Conservation (phyloP, 176 grass and related monocot species). For the Oryza nivara region DNA sequence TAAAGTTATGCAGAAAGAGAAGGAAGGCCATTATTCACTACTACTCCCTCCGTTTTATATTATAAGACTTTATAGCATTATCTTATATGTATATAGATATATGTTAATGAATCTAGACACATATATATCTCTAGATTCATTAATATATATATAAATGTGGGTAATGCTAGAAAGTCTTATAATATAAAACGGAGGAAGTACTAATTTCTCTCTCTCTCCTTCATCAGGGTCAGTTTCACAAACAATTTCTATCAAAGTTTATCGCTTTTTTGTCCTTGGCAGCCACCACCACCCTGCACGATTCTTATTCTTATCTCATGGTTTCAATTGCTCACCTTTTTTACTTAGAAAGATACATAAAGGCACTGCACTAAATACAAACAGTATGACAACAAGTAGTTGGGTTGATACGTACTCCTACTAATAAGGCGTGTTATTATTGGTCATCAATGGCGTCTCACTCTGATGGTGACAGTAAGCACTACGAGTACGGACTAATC, state of each 20-base stretch:
- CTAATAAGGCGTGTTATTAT: no score
- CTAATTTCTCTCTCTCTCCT: background rate
- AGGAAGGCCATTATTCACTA: no score
- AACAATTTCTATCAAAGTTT: background rate
- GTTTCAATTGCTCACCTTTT: background rate
- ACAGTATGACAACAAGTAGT: background rate
- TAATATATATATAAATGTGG: no score
- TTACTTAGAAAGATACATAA: background rate
- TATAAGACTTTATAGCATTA: no score
- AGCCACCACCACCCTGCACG: background rate
- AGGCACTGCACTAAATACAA: background rate
- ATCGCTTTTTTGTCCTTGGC: constrained; percentile 22
- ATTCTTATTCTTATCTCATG: constrained; percentile 51
- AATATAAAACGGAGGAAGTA: no score
- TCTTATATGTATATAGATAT: no score
- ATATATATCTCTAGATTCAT: no score
- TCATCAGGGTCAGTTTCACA: background rate
- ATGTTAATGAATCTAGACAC: no score
- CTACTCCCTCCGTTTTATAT: no score
- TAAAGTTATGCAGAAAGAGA: no score
- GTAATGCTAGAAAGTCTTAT: no score
- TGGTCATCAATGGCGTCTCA: background rate
- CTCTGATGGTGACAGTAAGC: background rate
- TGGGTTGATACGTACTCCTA: background rate
- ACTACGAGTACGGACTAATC: no score